Percentiles rank a stretch among this genome's conserved stretches.
Conservation (phyloP, 371 early-diverging fungal genomes). For the Umbelopsis sp. region DNA sequence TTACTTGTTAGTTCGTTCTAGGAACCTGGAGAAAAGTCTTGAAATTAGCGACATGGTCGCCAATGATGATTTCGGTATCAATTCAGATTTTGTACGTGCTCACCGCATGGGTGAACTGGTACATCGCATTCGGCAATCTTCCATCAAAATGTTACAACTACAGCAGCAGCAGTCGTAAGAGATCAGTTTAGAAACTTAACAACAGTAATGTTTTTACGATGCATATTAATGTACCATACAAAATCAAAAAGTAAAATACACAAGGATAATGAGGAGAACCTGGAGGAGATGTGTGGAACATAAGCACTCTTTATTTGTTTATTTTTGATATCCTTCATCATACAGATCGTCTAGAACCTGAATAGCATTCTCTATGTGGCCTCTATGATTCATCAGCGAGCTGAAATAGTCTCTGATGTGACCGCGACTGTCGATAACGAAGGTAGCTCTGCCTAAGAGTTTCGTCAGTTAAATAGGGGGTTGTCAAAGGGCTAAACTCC, state of each 20-base stretch:
- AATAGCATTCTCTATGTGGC: conserved; percentile 6
- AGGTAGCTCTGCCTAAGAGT: conserved; percentile 3
- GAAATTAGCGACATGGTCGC: conserved; percentile 13
- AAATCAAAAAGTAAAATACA: background rate
- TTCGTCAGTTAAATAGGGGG: background rate
- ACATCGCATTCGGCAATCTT: background rate
- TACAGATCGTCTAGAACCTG: background rate
- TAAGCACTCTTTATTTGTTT: background rate
- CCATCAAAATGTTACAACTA: background rate
- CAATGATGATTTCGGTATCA: background rate
- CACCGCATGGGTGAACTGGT: conserved; percentile 13
- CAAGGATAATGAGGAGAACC: background rate
- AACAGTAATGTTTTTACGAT: background rate
- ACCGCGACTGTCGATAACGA: conserved; percentile 2
- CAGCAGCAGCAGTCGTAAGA: background rate
- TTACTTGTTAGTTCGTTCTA: background rate
- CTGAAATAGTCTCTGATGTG: background rate
- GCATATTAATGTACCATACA: conserved; percentile 9
- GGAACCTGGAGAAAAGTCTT: background rate
- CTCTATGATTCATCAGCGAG: conserved; percentile 7
- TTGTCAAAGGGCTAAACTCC: background rate
- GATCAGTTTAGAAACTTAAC: background rate
- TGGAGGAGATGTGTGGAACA: background rate
- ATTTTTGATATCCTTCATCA: background rate
- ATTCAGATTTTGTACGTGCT: background rate